Base-by-base conservation (phyloP, 2,329 filamentous ascomycete genomes). In the Fusarium phyllophilum region DNA sequence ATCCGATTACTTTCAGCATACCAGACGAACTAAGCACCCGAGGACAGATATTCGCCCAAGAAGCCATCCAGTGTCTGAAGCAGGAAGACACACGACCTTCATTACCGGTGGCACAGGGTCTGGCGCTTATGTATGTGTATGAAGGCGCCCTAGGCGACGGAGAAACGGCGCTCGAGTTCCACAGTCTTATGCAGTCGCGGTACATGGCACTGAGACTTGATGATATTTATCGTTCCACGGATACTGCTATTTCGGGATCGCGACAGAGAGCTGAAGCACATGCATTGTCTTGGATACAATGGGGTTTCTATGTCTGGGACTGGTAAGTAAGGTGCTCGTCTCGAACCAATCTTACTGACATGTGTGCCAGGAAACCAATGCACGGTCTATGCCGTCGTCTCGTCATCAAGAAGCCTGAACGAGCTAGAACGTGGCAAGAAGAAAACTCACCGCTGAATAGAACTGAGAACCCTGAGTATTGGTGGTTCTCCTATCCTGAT, bases 251-350 rank as follows among this genome's bases (percentile, higher is more conserved):
- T 36, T 46, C 69, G 31, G 70, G 70, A 5, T 61, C 59, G 3
- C 57, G 70, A n/a, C 65, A 73, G 29, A 39, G 66, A 22, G 49
- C 66, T 8, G 70, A 73, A 31, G 66, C 61, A 2, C 70, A 70
- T 17, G 71, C 71, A 18, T 24, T 73, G 49, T 73, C 71, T 6
- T 73, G 66, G 71, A 73, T 70, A 13, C 65, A 70, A 31, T 73
- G 71, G 71, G 71, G 71, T 7, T 73, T 73, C 48, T 73, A 73
- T 29, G 31, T 59, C 11, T 73, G 57, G 66, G 71, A 73, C n/a
- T 73, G 71, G 71, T 73, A 54, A 22, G 70, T 39, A 9, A 8
- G 15, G 20, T 9, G 13, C 14, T 18, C 41, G 8, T 20, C 6
- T 4, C 13, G 8, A 13, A 12, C 33, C 48, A n/a, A 13, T 6